phyloP scores from a whole-genome alignment of 768 basidiomycete genomes.

The Termitomyces eurrhizus region DNA sequence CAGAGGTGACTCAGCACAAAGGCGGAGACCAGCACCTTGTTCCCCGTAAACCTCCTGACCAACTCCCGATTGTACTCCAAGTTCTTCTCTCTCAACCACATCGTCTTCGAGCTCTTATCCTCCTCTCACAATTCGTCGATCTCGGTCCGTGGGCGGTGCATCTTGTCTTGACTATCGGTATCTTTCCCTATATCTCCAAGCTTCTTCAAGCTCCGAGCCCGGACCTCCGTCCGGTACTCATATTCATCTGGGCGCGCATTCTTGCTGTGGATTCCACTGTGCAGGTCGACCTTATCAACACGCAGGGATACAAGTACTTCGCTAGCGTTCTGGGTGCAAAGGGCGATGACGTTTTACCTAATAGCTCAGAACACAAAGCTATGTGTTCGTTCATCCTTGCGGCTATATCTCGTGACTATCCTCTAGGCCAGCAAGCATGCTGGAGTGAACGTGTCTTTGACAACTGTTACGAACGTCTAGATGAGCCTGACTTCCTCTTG shows the following conservation, averaged over 20 bases:
- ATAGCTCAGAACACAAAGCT: slow-evolving; percentile 92
- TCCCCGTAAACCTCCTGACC: slow-evolving; percentile 91
- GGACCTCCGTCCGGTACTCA: slow-evolving; percentile 94
- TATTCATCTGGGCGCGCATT: slow-evolving; percentile 99
- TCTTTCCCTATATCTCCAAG: slow-evolving; percentile 98
- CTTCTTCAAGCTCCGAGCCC: slow-evolving; percentile 91
- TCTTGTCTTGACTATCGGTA: slow-evolving; percentile 92
- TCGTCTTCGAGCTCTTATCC: slow-evolving; percentile 90
- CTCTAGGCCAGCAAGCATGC: slow-evolving; percentile 84
- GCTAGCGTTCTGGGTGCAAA: slow-evolving; percentile 67
- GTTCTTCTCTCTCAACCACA: slow-evolving; percentile 96
- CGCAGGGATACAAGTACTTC: slow-evolving; percentile 83
- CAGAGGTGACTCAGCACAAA: slow-evolving; percentile 16
- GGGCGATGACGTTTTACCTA: slow-evolving; percentile 77
- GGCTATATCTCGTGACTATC: slow-evolving; percentile 85
- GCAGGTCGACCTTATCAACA: slow-evolving; percentile 84
- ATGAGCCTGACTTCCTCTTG: slow-evolving; percentile 88
- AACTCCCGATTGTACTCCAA: slow-evolving; percentile 96
- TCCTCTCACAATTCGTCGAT: slow-evolving; percentile 96
- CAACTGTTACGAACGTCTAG: slow-evolving; percentile 77
- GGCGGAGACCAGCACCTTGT: slow-evolving; percentile 49
- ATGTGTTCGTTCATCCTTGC: slow-evolving; percentile 98
- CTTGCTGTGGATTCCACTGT: slow-evolving; percentile 94
- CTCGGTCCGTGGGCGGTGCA: slow-evolving; percentile 99
- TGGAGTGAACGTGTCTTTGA: slow-evolving; percentile 81